These are phyloP conservation scores for Podospora didyma DNA, from an alignment of 495 filamentous ascomycete species.

Conservation along the genomic window DNA sequence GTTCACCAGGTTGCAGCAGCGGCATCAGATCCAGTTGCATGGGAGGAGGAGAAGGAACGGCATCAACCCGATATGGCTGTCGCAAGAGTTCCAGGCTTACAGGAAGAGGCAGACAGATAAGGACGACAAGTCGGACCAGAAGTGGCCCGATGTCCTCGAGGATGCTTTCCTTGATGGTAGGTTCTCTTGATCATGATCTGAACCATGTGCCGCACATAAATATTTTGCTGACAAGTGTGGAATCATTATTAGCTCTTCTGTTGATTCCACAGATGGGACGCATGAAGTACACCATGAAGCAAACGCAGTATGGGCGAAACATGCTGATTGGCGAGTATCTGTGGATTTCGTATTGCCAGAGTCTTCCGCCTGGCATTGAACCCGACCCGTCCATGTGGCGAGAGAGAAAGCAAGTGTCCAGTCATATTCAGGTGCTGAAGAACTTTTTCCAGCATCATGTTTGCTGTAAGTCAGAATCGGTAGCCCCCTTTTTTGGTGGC, in stretches of 20 bases:
- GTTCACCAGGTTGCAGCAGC: conserved; percentile 16
- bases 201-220: neutral
- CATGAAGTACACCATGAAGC: conserved; percentile 67
- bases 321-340: conserved; percentile 87
- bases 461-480: conserved; percentile 23
- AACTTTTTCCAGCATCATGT: conserved; percentile 53
- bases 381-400: conserved; percentile 39
- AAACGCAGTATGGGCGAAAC: conserved; percentile 78
- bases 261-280: conserved; percentile 78
- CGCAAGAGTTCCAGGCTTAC: conserved; percentile 59
- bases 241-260: conserved; percentile 60
- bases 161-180: conserved; percentile 87
- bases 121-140: conserved; percentile 41
- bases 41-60: conserved; percentile 19
- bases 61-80: conserved; percentile 49
- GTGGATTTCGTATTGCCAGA: conserved; percentile 46
- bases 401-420: conserved; percentile 85
- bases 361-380: conserved; percentile 27
- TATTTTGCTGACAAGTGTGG: conserved; percentile 7
- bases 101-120: conserved; percentile 62
- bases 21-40: conserved; percentile 15
- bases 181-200: conserved; percentile 3
- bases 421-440: conserved; percentile 96
- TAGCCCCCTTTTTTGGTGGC: conserved; percentile 5
- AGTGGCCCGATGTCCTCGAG: conserved; percentile 84